Conservation (phyloP, 176 grass and related monocot species). For the Aechmea fasciata region DNA sequence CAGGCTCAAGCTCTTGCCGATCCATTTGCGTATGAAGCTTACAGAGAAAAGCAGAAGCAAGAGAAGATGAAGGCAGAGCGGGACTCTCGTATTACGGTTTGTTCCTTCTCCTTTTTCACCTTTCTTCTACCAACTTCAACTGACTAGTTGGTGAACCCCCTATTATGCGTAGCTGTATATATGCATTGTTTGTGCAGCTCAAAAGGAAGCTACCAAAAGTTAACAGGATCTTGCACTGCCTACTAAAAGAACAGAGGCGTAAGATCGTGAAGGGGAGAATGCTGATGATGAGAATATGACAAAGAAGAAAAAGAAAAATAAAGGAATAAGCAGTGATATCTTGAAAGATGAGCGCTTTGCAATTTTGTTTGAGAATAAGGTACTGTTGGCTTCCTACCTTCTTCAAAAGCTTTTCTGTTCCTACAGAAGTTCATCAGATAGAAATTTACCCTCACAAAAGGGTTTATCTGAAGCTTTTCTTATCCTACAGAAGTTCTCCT, state of each 20-base stretch:
- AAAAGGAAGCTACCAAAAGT: slow-evolving; percentile 63
- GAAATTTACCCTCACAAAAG: no score
- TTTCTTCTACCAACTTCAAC: neutral
- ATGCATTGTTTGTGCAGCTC: slow-evolving; percentile 32
- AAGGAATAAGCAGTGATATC: slow-evolving; percentile 29
- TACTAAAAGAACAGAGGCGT: slow-evolving; percentile 41
- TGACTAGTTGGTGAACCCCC: neutral
- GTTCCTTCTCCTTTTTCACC: slow-evolving; percentile 12
- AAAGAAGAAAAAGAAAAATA: slow-evolving; percentile 55
- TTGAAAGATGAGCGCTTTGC: slow-evolving; percentile 54
- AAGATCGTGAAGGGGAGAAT: slow-evolving; percentile 40
- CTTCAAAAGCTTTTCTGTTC: neutral
- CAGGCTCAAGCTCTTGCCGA: slow-evolving; percentile 47
- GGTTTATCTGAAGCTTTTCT: neutral
- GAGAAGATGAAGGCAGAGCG: slow-evolving; percentile 56
- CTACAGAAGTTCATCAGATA: neutral
- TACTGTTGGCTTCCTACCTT: neutral
- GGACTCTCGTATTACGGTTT: slow-evolving; percentile 64
- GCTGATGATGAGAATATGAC: slow-evolving; percentile 28
- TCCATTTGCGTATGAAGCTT: slow-evolving; percentile 43
- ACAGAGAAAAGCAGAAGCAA: slow-evolving; percentile 40
- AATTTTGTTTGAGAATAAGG: slow-evolving; percentile 60
- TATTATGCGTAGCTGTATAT: no score
- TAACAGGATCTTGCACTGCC: slow-evolving; percentile 48
- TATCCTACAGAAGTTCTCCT: no score